Conservation (phyloP, 169 alveolate species). For the Cytauxzoon felis region DNA sequence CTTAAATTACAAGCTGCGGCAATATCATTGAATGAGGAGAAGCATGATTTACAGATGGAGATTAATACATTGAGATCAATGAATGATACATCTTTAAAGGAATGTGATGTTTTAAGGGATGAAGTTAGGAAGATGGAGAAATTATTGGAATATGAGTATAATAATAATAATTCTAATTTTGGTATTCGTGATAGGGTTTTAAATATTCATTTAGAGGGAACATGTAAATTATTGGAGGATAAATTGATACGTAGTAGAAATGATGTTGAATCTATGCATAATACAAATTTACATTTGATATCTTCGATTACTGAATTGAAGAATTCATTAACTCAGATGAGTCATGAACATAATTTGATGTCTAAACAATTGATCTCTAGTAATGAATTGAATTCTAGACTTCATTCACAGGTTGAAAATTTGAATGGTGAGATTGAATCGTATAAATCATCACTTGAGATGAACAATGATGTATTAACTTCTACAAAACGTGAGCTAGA, state of each 20-base stretch:
- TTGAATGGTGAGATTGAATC: slow-evolving; percentile 23
- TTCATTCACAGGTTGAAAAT: slow-evolving; percentile 17
- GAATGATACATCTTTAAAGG: slow-evolving; percentile 21
- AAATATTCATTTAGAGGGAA: slow-evolving; percentile 37
- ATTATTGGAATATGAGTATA: slow-evolving; percentile 20
- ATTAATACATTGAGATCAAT: slow-evolving; percentile 23
- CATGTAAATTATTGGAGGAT: slow-evolving; percentile 37
- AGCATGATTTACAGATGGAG: slow-evolving; percentile 28
- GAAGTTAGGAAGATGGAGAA: slow-evolving; percentile 36
- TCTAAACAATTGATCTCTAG: slow-evolving; percentile 8
- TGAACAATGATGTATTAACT: slow-evolving; percentile 18
- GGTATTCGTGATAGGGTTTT: slow-evolving; percentile 43
- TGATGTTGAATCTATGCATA: slow-evolving; percentile 37
- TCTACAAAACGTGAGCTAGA: slow-evolving; percentile 1
- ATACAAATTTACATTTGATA: slow-evolving; percentile 27
- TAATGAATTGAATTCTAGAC: slow-evolving; percentile 29
- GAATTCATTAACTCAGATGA: slow-evolving; percentile 46
- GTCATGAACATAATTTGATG: slow-evolving; percentile 22
- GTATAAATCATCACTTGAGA: slow-evolving; percentile 32
- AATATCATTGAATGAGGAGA: slow-evolving; percentile 36
- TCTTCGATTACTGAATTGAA: slow-evolving; percentile 38
- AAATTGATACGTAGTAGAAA: slow-evolving; percentile 3
- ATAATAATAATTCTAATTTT: slow-evolving; percentile 1
- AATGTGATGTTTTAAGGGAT: slow-evolving; percentile 30
- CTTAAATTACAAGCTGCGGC: slow-evolving; percentile 37